These are phyloP conservation scores for Termitomyces heimii DNA, from an alignment of 768 basidiomycete species.

Conservation along the genomic window DNA sequence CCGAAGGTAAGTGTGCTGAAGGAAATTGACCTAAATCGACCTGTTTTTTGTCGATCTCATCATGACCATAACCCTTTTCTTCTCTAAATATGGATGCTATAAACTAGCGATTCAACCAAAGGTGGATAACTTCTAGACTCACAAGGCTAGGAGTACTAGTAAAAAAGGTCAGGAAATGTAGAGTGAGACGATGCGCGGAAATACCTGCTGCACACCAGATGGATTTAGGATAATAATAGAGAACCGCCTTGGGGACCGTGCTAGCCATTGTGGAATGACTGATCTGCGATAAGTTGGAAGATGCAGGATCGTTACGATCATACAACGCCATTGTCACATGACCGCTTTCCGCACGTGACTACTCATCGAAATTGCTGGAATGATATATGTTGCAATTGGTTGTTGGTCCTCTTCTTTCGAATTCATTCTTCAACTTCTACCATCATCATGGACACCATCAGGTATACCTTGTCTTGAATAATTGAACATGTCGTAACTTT, in stretches of 20 bases:
- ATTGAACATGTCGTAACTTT: neutral
- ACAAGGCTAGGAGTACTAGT: slow-evolving; percentile 53
- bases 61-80: slow-evolving; percentile 81
- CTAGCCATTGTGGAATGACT: slow-evolving; percentile 20
- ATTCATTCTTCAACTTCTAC: neutral
- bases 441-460: slow-evolving; percentile 10
- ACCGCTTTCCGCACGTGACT: slow-evolving; percentile 3
- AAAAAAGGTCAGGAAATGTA: neutral
- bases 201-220: slow-evolving; percentile 63
- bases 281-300: neutral
- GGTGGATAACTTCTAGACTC: slow-evolving; percentile 15
- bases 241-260: slow-evolving; percentile 65
- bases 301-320: neutral
- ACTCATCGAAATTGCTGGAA: slow-evolving; percentile 14
- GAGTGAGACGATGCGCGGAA: slow-evolving; percentile 11
- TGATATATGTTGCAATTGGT: neutral
- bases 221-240: slow-evolving; percentile 61
- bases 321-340: neutral
- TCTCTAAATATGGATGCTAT: slow-evolving; percentile 25
- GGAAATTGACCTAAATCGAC: slow-evolving; percentile 51
- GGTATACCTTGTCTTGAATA: neutral
- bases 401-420: neutral
- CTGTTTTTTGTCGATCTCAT: slow-evolving; percentile 65
- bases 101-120: slow-evolving; percentile 3
- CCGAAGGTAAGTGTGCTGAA: neutral